Conservation (phyloP, 208 protist species). For the Leishmania lainsoni region DNA sequence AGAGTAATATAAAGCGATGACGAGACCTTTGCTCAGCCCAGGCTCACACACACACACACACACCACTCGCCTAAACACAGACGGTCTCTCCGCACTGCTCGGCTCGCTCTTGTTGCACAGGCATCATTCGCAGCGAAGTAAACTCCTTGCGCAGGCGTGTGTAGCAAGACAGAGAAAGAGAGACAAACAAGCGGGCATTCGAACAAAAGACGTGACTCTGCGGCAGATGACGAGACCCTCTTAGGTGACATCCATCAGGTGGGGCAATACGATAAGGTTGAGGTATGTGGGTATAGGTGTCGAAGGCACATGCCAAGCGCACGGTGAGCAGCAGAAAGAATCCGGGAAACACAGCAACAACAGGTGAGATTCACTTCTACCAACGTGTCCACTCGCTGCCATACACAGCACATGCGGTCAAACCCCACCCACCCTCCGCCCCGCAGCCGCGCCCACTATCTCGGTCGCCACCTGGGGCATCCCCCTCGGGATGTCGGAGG, state of each 20-base stretch:
- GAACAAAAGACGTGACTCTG: background rate
- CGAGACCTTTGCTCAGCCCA: background rate
- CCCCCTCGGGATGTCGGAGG: too few species aligned
- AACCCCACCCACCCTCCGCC: background rate
- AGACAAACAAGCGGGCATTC: too few species aligned
- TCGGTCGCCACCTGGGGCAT: too few species aligned
- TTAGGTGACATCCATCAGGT: background rate
- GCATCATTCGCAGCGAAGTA: background rate
- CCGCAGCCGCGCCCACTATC: background rate
- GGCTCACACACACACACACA: background rate
- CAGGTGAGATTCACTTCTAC: background rate
- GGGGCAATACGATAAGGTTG: background rate
- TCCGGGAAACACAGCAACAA: background rate
- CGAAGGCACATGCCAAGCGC: background rate
- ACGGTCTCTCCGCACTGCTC: background rate
- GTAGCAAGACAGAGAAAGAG: background rate
- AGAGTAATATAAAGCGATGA: background rate
- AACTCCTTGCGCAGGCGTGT: background rate
- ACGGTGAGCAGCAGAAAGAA: background rate
- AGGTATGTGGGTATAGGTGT: background rate
- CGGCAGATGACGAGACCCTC: background rate
- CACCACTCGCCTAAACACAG: background rate
- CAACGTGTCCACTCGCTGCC: background rate
- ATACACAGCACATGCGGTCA: background rate
- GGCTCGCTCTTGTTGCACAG: background rate